Evolutionary conservation across 495 filamentous ascomycete genomes (phyloP), one percentile per base, ranked within the genome.

Genomic region (Sphaerosporella brunnea): DNA sequence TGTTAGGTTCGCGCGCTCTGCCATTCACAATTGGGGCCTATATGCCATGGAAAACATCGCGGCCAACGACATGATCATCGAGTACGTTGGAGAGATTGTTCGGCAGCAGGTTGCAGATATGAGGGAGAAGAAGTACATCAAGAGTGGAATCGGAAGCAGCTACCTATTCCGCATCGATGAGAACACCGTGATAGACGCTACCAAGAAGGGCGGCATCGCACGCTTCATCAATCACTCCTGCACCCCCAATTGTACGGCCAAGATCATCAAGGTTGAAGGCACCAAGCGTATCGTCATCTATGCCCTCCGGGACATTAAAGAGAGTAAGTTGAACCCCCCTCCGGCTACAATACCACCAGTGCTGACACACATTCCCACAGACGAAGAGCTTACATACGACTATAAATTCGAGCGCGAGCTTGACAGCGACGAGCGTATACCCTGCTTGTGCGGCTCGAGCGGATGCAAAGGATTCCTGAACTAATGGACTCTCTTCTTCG

Each of bases 231-330:
- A 99, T 62, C 90, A 99, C 62, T 88, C 82, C 63, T 99, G 90
- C 65, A 92, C 81, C 60, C 90, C 90, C 1, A 96, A 96, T 61
- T 99, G 90, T 64, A 99, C 90, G 39, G 90, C 90, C 48, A 99
- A 99, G 66, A 99, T 99, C 64, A 99, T 99, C 68, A 92, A 90
- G 64, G 92, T 95, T 24, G 90, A 99, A 62, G 90, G 92, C n/a
- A 94, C 81, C 63, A 95, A 94, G 69, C 73, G 90, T 26, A 99
- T 99, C 60, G 92, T 96, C 59, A 99, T 99, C 62, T 99, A 96
- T 66, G 90, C 90, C 13, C 68, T 96, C 54, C 73, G 87, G 59
- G 88, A 96, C 64, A 99, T 96, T 63, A 76, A 77, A 57, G 76
- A 84, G 69, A 85, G 90, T 93, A 73, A 70, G 86, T 78, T 52